Base-by-base conservation (phyloP, 371 early-diverging fungal species). In the Fennellomyces sp. region DNA sequence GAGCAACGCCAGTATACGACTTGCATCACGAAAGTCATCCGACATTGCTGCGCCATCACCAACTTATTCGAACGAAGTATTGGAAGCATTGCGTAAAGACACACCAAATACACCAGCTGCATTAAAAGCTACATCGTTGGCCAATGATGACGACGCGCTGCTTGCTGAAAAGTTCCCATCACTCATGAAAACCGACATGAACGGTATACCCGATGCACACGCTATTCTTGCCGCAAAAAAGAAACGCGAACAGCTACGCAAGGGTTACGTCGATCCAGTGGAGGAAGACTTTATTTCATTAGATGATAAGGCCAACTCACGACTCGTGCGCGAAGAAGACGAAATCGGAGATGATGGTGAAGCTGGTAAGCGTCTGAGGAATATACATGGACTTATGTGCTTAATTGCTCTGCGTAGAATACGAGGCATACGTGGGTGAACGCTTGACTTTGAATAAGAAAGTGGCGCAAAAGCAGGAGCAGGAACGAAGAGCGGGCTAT, bases 161-260 rank as follows among this genome's bases (percentile, higher is more conserved):
- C 33, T 76, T 10, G 78, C 70, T 7, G 73, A 75, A 52, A 80
- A 80, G 57, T 80, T 80, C 41, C 74, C 81, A 30, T 49, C 60
- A 2, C 61, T 64, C 0, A 66, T 75, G 66, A 68, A 61, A 42
- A 63, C 70, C 12, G 56, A 48, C 1, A 29, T 67, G 12, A 58
- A 61, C 8, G 65, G 59, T 5, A 83, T 83, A 42, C 81, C 83
- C 7, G 73, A 74, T 45, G 73, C 80, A 1, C 60, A 65, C 51
- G 76, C 79, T 2, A 83, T 83, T 53, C 68, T 74, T 31, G 81
- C 80, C 3, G 83, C 83, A 7, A 83, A 81, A 52, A 83, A 76
- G 64, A 74, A 78, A 45, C 63, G 83, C n/a, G 81, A 83, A 36
- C 74, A 74, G 35, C 28, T 70, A 56, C 66, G 83, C 21, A 73